Percentiles rank a stretch among this genome's conserved stretches.
phyloP scores from a whole-genome alignment of 176 grass and related monocot genomes.

The Bolboschoenus planiculmis region DNA sequence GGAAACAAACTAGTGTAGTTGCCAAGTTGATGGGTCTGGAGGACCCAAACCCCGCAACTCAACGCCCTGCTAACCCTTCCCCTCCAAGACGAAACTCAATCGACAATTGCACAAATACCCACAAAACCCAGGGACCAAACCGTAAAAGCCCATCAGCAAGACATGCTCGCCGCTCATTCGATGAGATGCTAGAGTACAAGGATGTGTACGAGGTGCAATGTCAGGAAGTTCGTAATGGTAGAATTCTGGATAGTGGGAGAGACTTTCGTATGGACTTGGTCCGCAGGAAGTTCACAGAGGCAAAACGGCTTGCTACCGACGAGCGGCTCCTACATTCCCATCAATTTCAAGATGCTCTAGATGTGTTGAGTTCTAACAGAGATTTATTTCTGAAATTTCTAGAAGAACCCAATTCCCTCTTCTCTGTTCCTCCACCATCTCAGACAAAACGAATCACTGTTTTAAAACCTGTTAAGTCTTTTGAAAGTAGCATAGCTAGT shows the following conservation, averaged over 20 bases:
- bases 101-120: conserved; percentile 16
- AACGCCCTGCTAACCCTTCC: conserved; percentile 29
- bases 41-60: conserved; percentile 45
- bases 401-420: conserved; percentile 68
- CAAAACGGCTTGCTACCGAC: conserved; percentile 65
- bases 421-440: conserved; percentile 41
- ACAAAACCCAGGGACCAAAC: conserved; percentile 19
- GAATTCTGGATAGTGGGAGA: conserved; percentile 29
- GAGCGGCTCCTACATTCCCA: conserved; percentile 54
- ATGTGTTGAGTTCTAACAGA: conserved; percentile 83
- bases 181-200: conserved; percentile 56
- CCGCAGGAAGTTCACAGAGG: conserved; percentile 79
- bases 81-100: conserved; percentile 36
- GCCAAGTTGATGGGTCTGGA: conserved; percentile 97
- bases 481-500: conserved; percentile 33
- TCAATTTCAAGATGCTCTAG: conserved; percentile 81
- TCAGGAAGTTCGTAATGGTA: conserved; percentile 14
- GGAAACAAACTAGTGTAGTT: conserved; percentile 62
- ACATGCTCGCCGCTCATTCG: conserved; percentile 22
- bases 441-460: conserved; percentile 74
- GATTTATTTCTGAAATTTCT: conserved; percentile 95
- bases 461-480: conserved; percentile 69
- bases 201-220: conserved; percentile 60
- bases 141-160: conserved; percentile 14
- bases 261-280: conserved; percentile 56